Conservation (phyloP, 805 yeast genomes). For the Barnettozyma californica region DNA sequence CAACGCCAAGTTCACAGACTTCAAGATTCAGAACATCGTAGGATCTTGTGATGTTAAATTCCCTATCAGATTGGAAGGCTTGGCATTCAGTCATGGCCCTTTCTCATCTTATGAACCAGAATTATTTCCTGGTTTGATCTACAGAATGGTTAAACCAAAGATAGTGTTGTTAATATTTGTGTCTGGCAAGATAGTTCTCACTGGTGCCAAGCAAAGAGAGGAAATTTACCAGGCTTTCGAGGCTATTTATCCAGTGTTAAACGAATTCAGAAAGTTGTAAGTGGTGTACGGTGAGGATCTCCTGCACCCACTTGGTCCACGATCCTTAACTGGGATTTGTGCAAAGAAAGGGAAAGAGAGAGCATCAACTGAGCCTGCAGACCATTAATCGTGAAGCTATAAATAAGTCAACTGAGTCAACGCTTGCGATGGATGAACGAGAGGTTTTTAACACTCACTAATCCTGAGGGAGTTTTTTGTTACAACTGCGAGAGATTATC, state of each 20-base stretch:
- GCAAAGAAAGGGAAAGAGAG: neutral
- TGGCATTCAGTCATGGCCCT: conserved; percentile 97
- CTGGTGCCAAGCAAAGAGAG: conserved; percentile 98
- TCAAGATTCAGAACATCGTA: conserved; percentile 96
- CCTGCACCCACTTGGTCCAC: neutral
- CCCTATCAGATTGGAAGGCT: conserved; percentile 94
- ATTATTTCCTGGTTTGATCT: conserved; percentile 94
- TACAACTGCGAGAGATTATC: neutral
- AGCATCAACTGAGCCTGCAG: neutral
- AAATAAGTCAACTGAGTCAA: neutral
- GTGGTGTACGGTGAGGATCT: neutral
- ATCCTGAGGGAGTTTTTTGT: neutral
- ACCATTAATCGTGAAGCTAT: neutral
- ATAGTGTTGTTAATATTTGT: conserved; percentile 94
- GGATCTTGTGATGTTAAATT: conserved; percentile 98
- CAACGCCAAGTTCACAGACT: conserved; percentile 96
- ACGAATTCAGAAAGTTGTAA: conserved; percentile 83
- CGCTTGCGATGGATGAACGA: neutral
- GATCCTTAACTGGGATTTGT: neutral
- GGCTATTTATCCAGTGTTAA: conserved; percentile 95
- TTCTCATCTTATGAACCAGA: conserved; percentile 99
- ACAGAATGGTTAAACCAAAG: conserved; percentile 99
- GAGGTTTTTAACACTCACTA: neutral
- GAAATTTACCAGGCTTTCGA: conserved; percentile 98
- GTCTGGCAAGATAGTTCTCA: conserved; percentile 93